These are phyloP conservation scores for Conticribra guillardii DNA, from an alignment of 108 stramenopile species.

Conservation along the genomic window DNA sequence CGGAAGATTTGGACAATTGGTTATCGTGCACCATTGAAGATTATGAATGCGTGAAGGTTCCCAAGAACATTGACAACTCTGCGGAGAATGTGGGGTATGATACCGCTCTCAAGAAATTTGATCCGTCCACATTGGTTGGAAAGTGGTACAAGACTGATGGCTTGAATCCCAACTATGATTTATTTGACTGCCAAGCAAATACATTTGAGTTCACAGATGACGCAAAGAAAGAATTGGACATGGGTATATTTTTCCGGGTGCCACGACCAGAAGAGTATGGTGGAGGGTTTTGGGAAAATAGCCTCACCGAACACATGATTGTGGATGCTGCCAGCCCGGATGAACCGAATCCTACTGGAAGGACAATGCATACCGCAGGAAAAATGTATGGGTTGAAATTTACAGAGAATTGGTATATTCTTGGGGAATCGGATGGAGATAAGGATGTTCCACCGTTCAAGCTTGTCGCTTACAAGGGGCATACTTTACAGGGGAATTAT, in stretches of 20 bases:
- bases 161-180: slow-evolving; percentile 92
- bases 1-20: slow-evolving; percentile 79
- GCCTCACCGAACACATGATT: slow-evolving; percentile 85
- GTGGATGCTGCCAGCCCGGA: slow-evolving; percentile 60
- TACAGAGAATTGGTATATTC: slow-evolving; percentile 93
- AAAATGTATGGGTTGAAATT: slow-evolving; percentile 95
- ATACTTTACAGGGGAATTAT: slow-evolving; percentile 96
- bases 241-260: slow-evolving; percentile 90
- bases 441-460: slow-evolving; percentile 77
- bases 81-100: slow-evolving; percentile 72
- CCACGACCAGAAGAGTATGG: slow-evolving; percentile 74
- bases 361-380: slow-evolving; percentile 88
- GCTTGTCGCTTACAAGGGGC: slow-evolving; percentile 93
- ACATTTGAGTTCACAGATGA: slow-evolving; percentile 67
- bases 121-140: slow-evolving; percentile 78
- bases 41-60: slow-evolving; percentile 87
- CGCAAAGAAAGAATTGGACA: slow-evolving; percentile 61
- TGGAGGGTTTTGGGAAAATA: slow-evolving; percentile 92
- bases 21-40: slow-evolving; percentile 87
- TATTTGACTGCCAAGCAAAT: slow-evolving; percentile 95
- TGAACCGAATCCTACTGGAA: slow-evolving; percentile 45
- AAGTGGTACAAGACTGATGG: slow-evolving; percentile 96
- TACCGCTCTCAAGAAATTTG: slow-evolving; percentile 65
- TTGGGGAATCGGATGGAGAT: slow-evolving; percentile 80
- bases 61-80: slow-evolving; percentile 79